Percentiles rank a stretch among this genome's conserved stretches.
Conservation (phyloP, 345 rosid genomes). For the Reutealis trisperma region DNA sequence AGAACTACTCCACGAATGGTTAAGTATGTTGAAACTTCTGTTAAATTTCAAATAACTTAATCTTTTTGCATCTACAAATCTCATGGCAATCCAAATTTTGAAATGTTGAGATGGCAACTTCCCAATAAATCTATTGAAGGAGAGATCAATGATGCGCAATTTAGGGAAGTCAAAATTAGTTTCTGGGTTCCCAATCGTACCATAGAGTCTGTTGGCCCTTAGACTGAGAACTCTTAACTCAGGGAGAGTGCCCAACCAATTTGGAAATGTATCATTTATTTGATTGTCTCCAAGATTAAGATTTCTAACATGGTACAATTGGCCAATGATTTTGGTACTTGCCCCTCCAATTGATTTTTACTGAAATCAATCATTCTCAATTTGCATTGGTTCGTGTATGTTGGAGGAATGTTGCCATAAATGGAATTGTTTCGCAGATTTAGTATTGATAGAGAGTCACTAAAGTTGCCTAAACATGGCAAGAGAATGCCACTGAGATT, state of each 20-base stretch:
- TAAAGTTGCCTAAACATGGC: neutral
- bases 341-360: neutral
- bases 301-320: conserved; percentile 5
- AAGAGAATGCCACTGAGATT: conserved; percentile 1
- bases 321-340: neutral
- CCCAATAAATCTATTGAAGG: neutral
- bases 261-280: conserved; percentile 1
- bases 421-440: neutral
- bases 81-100: neutral
- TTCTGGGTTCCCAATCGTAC: neutral
- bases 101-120: neutral
- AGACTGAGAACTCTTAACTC: neutral
- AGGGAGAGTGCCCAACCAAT: conserved; percentile 6
- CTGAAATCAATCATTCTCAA: neutral
- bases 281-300: neutral
- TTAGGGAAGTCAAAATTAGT: neutral
- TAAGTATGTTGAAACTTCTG: neutral
- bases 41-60: neutral
- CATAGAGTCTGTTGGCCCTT: neutral
- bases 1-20: rapidly evolving
- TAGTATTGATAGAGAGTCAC: neutral
- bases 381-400: neutral
- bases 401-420: neutral
- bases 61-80: neutral
- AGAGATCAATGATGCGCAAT: neutral